Percentiles rank a stretch among this genome's conserved stretches.
Conservation (phyloP, 305 asterid species). For the Solanum hybrid region DNA sequence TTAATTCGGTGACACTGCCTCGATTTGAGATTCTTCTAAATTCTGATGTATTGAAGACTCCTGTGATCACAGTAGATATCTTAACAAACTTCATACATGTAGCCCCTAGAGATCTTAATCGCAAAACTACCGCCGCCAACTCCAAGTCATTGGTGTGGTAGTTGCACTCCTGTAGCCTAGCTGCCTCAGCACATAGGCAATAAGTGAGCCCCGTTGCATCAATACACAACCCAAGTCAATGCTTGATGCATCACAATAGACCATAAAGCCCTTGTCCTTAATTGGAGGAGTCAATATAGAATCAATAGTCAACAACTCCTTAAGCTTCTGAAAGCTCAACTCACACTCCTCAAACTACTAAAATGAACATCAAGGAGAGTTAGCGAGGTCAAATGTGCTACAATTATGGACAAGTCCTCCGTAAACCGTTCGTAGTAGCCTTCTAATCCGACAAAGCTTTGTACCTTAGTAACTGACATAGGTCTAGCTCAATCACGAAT, state of each 20-base stretch:
- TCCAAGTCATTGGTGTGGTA: too few species aligned
- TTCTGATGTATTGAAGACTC: too few species aligned
- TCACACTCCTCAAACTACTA: background rate
- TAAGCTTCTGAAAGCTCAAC: background rate
- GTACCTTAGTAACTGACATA: background rate
- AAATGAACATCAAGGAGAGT: background rate
- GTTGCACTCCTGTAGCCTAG: too few species aligned
- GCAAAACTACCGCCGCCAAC: too few species aligned
- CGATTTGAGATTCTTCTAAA: too few species aligned
- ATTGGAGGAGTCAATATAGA: background rate
- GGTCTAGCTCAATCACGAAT: background rate
- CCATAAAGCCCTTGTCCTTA: background rate
- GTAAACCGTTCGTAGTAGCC: background rate
- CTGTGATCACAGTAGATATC: too few species aligned
- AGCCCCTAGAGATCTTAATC: too few species aligned
- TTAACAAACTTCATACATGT: too few species aligned
- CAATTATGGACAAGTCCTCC: background rate
- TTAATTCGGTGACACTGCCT: too few species aligned
- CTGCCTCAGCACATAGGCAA: too few species aligned
- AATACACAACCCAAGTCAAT: background rate
- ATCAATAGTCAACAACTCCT: background rate
- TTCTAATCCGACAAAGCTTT: background rate
- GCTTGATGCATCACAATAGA: background rate
- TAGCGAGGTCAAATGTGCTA: too few species aligned
- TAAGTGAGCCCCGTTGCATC: background rate